These are phyloP conservation scores for Epichloe elymi DNA, from an alignment of 2,329 filamentous ascomycete genomes.

Conservation along the genomic window DNA sequence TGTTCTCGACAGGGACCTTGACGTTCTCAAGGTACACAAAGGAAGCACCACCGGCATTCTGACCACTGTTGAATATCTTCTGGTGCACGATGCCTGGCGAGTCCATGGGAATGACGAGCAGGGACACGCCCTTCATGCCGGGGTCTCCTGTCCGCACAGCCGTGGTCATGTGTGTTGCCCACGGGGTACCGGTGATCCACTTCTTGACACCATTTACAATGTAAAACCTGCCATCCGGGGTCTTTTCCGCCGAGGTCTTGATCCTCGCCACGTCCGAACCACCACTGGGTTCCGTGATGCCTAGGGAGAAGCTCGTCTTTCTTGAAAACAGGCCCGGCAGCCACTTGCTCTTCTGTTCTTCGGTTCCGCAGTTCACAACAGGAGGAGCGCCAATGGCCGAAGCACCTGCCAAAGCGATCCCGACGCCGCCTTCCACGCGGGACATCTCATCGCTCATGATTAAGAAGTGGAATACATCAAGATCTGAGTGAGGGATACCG, in stretches of 20 bases:
- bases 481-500: conserved; percentile 31
- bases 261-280: conserved; percentile 54
- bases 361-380: conserved; percentile 47
- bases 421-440: conserved; percentile 42
- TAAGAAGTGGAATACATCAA: conserved; percentile 44
- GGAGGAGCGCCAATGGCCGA: conserved; percentile 52
- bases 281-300: conserved; percentile 49
- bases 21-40: conserved; percentile 45
- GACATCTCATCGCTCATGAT: conserved; percentile 42
- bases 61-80: conserved; percentile 50
- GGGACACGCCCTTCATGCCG: conserved; percentile 39
- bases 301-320: conserved; percentile 48
- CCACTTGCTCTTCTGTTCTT: conserved; percentile 34
- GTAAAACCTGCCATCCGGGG: conserved; percentile 34
- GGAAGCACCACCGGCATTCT: conserved; percentile 49
- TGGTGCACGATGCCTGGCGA: conserved; percentile 34
- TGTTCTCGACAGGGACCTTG: conserved; percentile 28
- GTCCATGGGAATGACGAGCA: conserved; percentile 42
- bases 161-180: conserved; percentile 48
- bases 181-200: conserved; percentile 52
- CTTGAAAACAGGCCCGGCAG: conserved; percentile 45
- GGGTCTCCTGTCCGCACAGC: conserved; percentile 45
- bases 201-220: conserved; percentile 56
- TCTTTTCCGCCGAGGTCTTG: conserved; percentile 40
- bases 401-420: conserved; percentile 44